Percentiles rank a stretch among this genome's conserved stretches.
Evolutionary conservation across 2,329 filamentous ascomycete species (phyloP).

Genomic region (Sporothrix brunneoviolacea): DNA sequence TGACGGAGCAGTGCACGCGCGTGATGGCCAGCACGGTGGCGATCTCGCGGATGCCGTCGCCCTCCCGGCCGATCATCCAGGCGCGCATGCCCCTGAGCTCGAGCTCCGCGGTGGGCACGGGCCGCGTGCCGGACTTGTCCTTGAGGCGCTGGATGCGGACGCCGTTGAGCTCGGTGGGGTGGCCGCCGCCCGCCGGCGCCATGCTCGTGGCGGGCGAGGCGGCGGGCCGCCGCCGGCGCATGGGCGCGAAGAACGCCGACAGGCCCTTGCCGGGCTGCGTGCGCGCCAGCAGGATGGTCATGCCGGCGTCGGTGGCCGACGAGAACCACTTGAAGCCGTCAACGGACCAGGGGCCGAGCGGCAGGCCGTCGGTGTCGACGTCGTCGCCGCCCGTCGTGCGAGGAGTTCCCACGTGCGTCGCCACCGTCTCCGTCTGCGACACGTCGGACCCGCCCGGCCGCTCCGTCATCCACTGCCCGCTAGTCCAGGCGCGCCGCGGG

Average conservation of each 20-base stretch:
- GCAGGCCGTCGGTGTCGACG: constrained; percentile 23
- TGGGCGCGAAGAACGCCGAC: constrained; percentile 59
- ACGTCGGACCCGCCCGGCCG: constrained; percentile 63
- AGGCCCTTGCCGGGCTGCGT: constrained; percentile 44
- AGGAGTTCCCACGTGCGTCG: constrained; percentile 28
- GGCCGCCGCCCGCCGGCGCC: constrained; percentile 22
- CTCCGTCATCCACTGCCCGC: constrained; percentile 74
- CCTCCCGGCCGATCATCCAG: constrained; percentile 60
- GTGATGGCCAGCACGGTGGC: constrained; percentile 62
- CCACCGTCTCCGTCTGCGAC: constrained; percentile 58
- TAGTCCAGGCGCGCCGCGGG: constrained; percentile 54
- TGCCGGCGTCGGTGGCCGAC: constrained; percentile 57
- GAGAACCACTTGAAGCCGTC: constrained; percentile 69
- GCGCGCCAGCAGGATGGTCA: constrained; percentile 58
- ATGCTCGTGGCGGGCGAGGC: constrained; percentile 22
- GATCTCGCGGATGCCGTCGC: constrained; percentile 62
- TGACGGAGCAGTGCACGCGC: constrained; percentile 50
- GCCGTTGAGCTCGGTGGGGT: constrained; percentile 51
- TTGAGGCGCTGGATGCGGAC: constrained; percentile 63
- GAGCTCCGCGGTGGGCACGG: constrained; percentile 66
- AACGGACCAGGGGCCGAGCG: constrained; percentile 53
- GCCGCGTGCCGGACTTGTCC: constrained; percentile 63
- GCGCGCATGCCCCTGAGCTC: constrained; percentile 56
- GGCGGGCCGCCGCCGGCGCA: constrained; percentile 36
- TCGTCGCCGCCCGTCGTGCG: constrained; percentile 22